Evolutionary conservation across 345 rosid genomes (phyloP).

Genomic region (Populus nigra): DNA sequence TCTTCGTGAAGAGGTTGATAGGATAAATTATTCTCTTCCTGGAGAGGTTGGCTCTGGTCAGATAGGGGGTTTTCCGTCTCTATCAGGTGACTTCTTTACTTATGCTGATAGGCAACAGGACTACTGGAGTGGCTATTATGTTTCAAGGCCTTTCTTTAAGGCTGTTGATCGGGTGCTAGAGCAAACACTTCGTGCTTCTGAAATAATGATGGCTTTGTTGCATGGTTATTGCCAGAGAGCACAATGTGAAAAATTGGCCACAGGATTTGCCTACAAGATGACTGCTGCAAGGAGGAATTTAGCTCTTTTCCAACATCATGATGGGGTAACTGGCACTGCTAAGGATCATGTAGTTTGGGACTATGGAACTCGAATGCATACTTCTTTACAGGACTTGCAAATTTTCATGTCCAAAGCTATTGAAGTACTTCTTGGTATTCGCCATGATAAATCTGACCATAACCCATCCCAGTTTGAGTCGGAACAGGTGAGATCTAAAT

Average conservation of each 20-base stretch:
- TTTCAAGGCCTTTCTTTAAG: constrained; percentile 96
- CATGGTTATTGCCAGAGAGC: constrained; percentile 84
- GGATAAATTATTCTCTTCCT: constrained; percentile 74
- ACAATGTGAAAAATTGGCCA: constrained; percentile 82
- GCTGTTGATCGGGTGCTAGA: constrained; percentile 96
- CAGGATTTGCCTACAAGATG: constrained; percentile 70
- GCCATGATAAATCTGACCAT: constrained; percentile 75
- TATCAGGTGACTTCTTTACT: constrained; percentile 96
- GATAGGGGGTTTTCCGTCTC: constrained; percentile 89
- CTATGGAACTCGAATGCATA: constrained; percentile 89
- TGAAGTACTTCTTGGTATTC: constrained; percentile 78
- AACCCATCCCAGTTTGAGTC: constrained; percentile 75
- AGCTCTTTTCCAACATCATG: constrained; percentile 99
- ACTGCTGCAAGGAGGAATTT: constrained; percentile 95
- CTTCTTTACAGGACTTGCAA: constrained; percentile 83
- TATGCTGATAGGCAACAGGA: constrained; percentile 91
- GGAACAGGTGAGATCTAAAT: constrained; percentile 71
- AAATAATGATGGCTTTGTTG: constrained; percentile 80
- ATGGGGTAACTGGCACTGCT: constrained; percentile 97
- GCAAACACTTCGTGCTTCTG: constrained; percentile 84
- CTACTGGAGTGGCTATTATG: constrained; percentile 99
- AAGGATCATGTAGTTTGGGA: constrained; percentile 92
- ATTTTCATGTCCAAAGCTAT: constrained; percentile 95
- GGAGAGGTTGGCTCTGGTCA: constrained; percentile 78
- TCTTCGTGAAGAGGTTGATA: constrained; percentile 79